A percentile compares a stretch with the other conserved stretches of the same genome.
These are phyloP conservation scores for Haematococcus sp. DNA, from an alignment of 139 green algal genomes.

Conservation along the genomic window DNA sequence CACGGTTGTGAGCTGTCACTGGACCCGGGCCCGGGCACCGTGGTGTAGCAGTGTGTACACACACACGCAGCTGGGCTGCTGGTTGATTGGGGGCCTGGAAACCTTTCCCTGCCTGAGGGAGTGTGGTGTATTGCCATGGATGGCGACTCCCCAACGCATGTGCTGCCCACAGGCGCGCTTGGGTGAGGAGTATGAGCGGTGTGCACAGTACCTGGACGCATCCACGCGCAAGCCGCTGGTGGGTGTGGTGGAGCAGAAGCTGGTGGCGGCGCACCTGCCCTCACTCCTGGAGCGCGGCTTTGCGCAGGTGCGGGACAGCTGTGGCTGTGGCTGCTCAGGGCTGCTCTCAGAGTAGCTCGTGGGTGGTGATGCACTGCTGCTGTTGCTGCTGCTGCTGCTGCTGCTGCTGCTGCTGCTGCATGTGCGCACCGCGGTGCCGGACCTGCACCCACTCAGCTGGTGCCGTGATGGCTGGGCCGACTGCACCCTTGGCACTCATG, in stretches of 20 bases:
- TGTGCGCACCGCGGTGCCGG: background rate
- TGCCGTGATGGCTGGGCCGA: background rate
- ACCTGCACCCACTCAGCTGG: background rate
- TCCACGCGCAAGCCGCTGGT: constrained; percentile 76
- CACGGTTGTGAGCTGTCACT: background rate
- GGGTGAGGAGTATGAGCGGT: constrained; percentile 85
- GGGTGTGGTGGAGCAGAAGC: constrained; percentile 64
- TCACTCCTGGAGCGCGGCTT: constrained; percentile 42
- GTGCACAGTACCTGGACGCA: constrained; percentile 81
- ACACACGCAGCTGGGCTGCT: no score
- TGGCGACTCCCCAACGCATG: no score
- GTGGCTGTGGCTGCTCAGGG: no score
- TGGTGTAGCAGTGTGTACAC: no score
- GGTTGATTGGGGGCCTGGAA: no score
- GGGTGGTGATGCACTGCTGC: no score
- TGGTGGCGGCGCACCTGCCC: constrained; percentile 73
- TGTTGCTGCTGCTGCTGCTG: background rate
- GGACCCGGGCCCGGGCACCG: no score
- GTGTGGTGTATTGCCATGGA: no score
- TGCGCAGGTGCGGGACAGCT: constrained; percentile 70
- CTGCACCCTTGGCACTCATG: background rate
- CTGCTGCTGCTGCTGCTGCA: background rate
- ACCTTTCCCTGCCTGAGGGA: no score
- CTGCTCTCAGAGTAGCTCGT: no score
- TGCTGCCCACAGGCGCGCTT: constrained; percentile 78